Evolutionary conservation across 176 grass and related monocot genomes (phyloP).

Genomic region (Bromus sterilis): DNA sequence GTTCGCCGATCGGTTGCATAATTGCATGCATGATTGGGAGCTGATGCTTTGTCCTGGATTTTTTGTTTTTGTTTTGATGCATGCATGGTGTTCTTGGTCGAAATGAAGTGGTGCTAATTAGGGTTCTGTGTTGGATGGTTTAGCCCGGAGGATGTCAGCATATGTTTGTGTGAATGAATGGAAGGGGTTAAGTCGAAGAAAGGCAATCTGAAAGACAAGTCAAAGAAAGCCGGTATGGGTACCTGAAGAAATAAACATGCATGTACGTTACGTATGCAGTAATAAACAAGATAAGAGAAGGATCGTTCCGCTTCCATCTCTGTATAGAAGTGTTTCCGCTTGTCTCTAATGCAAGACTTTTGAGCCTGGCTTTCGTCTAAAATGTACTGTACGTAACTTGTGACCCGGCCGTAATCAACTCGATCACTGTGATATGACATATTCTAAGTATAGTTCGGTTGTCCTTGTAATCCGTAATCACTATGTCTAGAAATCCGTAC

Average conservation of each 20-base stretch:
- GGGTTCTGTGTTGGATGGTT: background rate
- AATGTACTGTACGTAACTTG: no score
- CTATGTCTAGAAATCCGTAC: no score
- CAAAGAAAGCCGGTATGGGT: background rate
- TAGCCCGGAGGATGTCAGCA: background rate
- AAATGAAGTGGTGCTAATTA: background rate
- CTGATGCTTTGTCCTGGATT: background rate
- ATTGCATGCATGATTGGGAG: constrained; percentile 12
- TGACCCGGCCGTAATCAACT: no score
- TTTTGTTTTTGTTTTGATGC: background rate
- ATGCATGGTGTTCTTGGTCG: background rate
- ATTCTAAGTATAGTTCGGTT: no score
- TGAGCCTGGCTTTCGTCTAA: no score
- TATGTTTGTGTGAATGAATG: background rate
- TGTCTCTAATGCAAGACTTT: no score
- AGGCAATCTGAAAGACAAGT: background rate
- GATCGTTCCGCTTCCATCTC: background rate
- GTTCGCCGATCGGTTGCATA: background rate
- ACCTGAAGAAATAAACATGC: background rate
- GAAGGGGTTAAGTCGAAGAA: background rate
- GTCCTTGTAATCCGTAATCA: no score
- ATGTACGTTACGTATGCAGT: background rate
- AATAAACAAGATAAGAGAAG: background rate
- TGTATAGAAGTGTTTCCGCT: background rate
- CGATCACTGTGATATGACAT: no score